phyloP scores from a whole-genome alignment of 2,329 filamentous ascomycete genomes.

The Dendryphion nanum region DNA sequence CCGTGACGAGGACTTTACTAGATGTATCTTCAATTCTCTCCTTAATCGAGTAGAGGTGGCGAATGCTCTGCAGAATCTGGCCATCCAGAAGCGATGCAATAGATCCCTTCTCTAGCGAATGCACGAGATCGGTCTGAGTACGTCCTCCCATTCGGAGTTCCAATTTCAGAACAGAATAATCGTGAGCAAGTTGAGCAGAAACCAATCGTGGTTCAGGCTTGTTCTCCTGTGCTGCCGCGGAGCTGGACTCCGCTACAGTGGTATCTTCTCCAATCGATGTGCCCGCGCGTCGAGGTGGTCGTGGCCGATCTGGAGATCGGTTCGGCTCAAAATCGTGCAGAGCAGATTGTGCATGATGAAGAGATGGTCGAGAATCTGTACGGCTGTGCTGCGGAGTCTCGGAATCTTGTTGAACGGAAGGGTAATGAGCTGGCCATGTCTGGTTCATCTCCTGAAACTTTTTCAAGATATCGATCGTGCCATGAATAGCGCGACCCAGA shows the following conservation, averaged over 20 bases:
- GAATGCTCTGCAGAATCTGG: constrained; percentile 90
- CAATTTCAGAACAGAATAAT: constrained; percentile 93
- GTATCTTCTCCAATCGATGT: constrained; percentile 65
- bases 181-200: constrained; percentile 87
- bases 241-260: constrained; percentile 69
- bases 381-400: constrained; percentile 35
- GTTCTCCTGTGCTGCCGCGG: constrained; percentile 61
- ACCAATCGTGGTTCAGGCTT: constrained; percentile 76
- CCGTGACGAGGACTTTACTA: constrained; percentile 94
- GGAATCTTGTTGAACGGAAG: constrained; percentile 66
- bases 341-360: constrained; percentile 64
- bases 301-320: constrained; percentile 47
- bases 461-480: constrained; percentile 79
- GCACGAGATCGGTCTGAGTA: constrained; percentile 85
- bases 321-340: constrained; percentile 49
- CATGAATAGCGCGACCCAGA: constrained; percentile 82
- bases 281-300: constrained; percentile 64
- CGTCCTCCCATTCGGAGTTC: constrained; percentile 87
- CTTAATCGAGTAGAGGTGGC: constrained; percentile 79
- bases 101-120: constrained; percentile 89
- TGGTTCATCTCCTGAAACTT: constrained; percentile 85
- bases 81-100: constrained; percentile 89
- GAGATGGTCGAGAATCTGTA: constrained; percentile 58
- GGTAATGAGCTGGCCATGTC: constrained; percentile 93
- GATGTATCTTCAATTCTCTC: constrained; percentile 97